Conservation (phyloP, 192 early-diverging fungal species). For the Entophlyctis luteolus region DNA sequence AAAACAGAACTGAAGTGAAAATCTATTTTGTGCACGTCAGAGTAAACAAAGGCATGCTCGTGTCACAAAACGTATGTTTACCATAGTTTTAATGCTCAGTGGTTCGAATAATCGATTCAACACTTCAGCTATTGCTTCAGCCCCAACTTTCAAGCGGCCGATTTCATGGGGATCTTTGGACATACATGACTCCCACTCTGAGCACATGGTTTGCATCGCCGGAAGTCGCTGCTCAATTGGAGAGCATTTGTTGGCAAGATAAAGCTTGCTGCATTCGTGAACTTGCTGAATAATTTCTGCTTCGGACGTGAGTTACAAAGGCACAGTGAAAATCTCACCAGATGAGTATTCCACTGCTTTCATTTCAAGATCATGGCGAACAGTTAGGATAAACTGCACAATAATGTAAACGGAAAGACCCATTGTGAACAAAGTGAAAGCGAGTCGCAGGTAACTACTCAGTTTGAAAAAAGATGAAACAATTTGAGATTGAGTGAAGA, state of each 20-base stretch:
- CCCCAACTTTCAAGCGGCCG: constrained; percentile 67
- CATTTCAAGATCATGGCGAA: constrained; percentile 68
- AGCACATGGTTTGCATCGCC: constrained; percentile 57
- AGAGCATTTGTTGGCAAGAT: constrained; percentile 56
- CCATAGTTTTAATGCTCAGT: constrained; percentile 83
- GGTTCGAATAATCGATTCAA: constrained; percentile 79
- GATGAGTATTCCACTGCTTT: constrained; percentile 62
- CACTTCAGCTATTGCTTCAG: constrained; percentile 78
- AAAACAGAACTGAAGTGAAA: constrained; percentile 16
- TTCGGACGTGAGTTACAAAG: not conserved
- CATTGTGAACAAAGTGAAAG: constrained; percentile 65
- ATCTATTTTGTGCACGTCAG: not conserved
- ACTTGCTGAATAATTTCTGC: constrained; percentile 60
- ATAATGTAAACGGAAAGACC: constrained; percentile 57
- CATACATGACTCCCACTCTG: constrained; percentile 62
- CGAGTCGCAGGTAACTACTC: constrained; percentile 64
- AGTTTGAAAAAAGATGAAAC: not conserved
- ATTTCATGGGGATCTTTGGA: constrained; percentile 56
- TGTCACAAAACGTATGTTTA: not conserved
- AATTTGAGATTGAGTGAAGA: not conserved
- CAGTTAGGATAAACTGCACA: constrained; percentile 62
- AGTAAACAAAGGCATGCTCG: not conserved
- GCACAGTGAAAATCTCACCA: not conserved
- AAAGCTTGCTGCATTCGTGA: constrained; percentile 58
- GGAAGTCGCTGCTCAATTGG: constrained; percentile 53